phyloP scores from a whole-genome alignment of 2,329 filamentous ascomycete genomes.

The Fusarium mundagurra region DNA sequence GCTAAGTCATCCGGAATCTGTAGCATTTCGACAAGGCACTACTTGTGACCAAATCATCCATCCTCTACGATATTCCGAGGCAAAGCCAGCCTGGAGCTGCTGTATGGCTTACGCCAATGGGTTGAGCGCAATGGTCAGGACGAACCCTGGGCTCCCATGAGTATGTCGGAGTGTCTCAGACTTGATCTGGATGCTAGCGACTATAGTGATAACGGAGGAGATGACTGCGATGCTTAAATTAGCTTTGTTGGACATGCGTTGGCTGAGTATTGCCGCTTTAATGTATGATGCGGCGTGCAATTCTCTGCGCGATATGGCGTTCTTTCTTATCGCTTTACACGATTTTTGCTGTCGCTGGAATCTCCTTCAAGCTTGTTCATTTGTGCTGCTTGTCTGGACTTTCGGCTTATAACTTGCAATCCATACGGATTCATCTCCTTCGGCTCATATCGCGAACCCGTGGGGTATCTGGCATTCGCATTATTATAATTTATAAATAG shows the following conservation, averaged over 20 bases:
- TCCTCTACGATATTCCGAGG: fast-evolving
- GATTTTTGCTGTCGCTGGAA: fast-evolving
- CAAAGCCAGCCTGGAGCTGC: background rate
- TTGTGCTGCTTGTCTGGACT: no score
- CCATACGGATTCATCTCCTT: fast-evolving
- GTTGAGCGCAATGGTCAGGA: background rate
- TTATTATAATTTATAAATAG: background rate
- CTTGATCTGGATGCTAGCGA: fast-evolving
- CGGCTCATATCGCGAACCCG: fast-evolving
- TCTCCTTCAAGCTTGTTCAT: fast-evolving
- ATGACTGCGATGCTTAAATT: background rate
- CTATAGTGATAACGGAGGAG: fast-evolving
- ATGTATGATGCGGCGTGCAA: no score
- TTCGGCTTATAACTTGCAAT: no score
- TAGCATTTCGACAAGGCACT: fast-evolving
- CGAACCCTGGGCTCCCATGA: background rate
- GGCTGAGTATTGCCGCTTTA: background rate
- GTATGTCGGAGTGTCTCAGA: background rate
- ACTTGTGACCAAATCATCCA: fast-evolving
- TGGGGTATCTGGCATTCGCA: background rate
- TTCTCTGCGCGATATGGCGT: background rate
- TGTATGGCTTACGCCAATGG: no score
- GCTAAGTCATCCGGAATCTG: background rate
- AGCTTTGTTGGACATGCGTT: fast-evolving
- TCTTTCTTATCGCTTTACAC: fast-evolving